Evolutionary conservation across 108 stramenopile genomes (phyloP), one percentile per base, ranked within the genome.

Genomic region (Cyclotella atomus): DNA sequence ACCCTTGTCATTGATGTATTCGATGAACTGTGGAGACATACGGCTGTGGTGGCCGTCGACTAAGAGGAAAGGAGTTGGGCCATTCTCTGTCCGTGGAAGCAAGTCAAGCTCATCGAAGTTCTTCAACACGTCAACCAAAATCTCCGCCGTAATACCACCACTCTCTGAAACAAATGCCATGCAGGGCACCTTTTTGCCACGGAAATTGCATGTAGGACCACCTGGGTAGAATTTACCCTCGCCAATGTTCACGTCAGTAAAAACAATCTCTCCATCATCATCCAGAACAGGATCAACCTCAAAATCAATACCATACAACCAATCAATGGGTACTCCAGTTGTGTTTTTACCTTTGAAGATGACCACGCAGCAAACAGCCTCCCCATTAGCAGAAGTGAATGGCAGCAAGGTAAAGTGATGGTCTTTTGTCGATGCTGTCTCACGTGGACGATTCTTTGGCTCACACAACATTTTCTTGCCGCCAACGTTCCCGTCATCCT

Each of bases 1-100:
- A 34, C 23, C 21, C 27, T 59, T 30, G 30, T 75, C 74, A 50
- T 75, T 75, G n/a, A 75, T 67, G 15, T 67, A 67, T 20, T 59
- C 59, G 12, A 59, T 45, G 34, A 75, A 67, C 1, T 12, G 12
- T 17, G 59, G 43, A 14, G 27, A 32, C 9, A 75, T 21, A 12
- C 65, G 56, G 67, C 46, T 50, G 14, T 66, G 57, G 41, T 67
- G 56, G 15, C 65, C 56, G 43, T 75, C 65, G 17, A 75, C 20
- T 21, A 75, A 5, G 20, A 75, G 43, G 20, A 66, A 20, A 14
- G 65, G 74, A 5, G 59, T 60, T 17, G 65, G 36, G 15, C 65
- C 57, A 27, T 57, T 45, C 17, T n/a, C 30, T 6, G 28, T 15
- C 6, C 63, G 19, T 3, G 63, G 63, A 38, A 67, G 59, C 10